Evolutionary conservation across 441 rosid genomes (phyloP).

Genomic region (Erodium moschatum): DNA sequence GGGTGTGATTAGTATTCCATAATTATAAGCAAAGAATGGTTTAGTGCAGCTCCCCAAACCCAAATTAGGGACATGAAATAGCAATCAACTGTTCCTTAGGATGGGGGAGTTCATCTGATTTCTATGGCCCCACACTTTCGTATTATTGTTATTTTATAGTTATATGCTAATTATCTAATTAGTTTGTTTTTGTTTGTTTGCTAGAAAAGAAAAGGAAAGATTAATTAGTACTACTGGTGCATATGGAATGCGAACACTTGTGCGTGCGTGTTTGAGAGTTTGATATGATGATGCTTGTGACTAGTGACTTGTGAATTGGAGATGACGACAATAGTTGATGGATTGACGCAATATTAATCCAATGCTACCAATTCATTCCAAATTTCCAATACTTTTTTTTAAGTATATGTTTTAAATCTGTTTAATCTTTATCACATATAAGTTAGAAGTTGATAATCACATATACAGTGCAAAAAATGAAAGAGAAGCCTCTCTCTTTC

Average conservation of each 20-base stretch:
- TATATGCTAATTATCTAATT: neutral
- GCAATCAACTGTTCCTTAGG: constrained; percentile 18
- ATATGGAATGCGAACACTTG: neutral
- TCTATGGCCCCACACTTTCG: constrained; percentile 8
- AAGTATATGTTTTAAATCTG: too few relatives aligned
- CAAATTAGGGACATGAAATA: constrained; percentile 19
- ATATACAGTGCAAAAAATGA: too few relatives aligned
- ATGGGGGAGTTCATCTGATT: constrained; percentile 16
- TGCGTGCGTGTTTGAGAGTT: constrained; percentile 1
- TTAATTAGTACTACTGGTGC: neutral
- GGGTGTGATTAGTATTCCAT: neutral
- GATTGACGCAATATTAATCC: neutral
- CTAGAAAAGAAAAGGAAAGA: neutral
- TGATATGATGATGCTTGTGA: neutral
- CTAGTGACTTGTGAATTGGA: neutral
- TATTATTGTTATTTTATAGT: too few relatives aligned
- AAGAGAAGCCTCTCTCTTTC: too few relatives aligned
- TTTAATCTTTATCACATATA: too few relatives aligned
- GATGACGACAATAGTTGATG: neutral
- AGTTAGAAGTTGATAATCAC: too few relatives aligned
- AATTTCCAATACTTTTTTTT: too few relatives aligned
- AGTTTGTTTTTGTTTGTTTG: neutral
- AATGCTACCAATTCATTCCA: too few relatives aligned
- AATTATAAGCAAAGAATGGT: neutral
- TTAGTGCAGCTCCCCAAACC: constrained; percentile 19